Base-by-base conservation (phyloP, 1,139 yeast genomes). In the Diutina pseudorugosa region DNA sequence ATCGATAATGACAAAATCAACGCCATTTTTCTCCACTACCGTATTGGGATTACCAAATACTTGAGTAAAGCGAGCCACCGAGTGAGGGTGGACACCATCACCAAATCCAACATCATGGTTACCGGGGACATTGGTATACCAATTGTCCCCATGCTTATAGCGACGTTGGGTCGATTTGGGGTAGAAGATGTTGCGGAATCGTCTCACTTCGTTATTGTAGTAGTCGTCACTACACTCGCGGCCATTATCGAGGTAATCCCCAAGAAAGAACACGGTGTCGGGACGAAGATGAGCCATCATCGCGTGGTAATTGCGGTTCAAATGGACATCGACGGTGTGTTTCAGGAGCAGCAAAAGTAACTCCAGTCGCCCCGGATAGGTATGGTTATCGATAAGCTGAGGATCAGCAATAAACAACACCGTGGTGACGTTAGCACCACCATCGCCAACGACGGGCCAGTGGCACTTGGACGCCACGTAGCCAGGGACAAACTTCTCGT, bases 351-450 rank as follows among this genome's bases (percentile, higher is more conserved):
- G 57, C 27, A 79, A 60, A 5, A 75, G 60, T 3, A 66, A 53
- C 8, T 61, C 53, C 52, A 67, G 64, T 23, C 82, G 65, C 1
- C 74, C 77, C 0, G 82, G 82, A 61, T 85, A 85, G 0, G 93
- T 82, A 62, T 83, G 78, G 51, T 74, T 82, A 62, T 93, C 98
- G 58, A 91, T 85, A 47, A 93, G 73, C 64, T 93, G 98, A 0
- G 98, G 98, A 63, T 93, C 98, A 0, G 97, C 98, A 49, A 88
- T 73, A 18, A 93, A 64, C 0, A 86, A 85, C 2, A 91, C 72
- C 58, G 83, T 83, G 0, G 89, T 81, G 1, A 60, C 57, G 0
- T 64, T 61, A 3, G 55, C 57, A 7, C 64, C 57, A 1, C 47
- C 55, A 2, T 62, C 51, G 57, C 84, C 89, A 89, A 91, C 83